Conservation (phyloP, 768 basidiomycete species). For the Coprinopsis marcescibilis region DNA sequence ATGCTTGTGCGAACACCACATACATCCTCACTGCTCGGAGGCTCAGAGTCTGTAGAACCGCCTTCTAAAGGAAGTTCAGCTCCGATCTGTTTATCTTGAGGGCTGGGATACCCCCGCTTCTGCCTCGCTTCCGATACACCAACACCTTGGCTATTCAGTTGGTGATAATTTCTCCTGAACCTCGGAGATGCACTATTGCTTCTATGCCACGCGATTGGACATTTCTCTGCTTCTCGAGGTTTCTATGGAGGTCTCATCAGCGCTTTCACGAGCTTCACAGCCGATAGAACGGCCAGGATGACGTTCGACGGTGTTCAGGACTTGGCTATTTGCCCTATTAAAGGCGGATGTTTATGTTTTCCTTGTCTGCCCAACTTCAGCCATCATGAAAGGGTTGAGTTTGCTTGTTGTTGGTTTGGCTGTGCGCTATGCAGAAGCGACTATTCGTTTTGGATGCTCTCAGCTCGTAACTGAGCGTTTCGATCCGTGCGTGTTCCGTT, state of each 20-base stretch:
- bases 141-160: slow-evolving; percentile 4
- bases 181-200: slow-evolving; percentile 1
- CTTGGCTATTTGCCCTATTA: no score
- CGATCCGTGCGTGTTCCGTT: slow-evolving; percentile 5
- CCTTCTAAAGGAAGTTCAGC: no score
- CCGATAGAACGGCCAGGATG: background rate
- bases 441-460: slow-evolving; percentile 11
- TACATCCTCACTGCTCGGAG: no score
- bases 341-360: no score
- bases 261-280: background rate
- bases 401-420: background rate
- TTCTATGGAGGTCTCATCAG: background rate
- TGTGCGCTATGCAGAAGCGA: slow-evolving; percentile 2
- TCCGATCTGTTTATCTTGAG: no score
- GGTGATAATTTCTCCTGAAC: slow-evolving; percentile 2
- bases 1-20: no score
- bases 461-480: slow-evolving; percentile 11
- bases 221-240: background rate
- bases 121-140: background rate
- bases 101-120: no score
- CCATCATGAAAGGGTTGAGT: background rate
- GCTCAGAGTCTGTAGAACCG: no score
- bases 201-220: background rate
- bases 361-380: no score
- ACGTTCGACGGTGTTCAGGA: no score